phyloP scores from a whole-genome alignment of 1,284 basidiomycete species.

The Cryptococcus floricola region DNA sequence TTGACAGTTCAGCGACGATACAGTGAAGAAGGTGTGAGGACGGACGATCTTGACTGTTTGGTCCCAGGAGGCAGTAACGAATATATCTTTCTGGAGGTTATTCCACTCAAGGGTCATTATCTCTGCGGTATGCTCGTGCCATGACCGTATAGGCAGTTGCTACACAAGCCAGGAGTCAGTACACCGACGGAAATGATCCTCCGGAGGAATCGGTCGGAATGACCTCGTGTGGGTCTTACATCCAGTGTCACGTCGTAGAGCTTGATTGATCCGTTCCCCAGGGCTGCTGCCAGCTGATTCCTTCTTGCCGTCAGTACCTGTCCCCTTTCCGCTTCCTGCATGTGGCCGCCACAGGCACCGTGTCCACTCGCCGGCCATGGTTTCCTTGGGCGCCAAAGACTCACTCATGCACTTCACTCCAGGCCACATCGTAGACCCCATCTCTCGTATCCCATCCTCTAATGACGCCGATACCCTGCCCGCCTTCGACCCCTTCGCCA shows the following conservation, averaged over 20 bases:
- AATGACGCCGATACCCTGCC: slow-evolving; percentile 55
- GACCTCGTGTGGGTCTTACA: slow-evolving; percentile 53
- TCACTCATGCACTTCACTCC: slow-evolving; percentile 88
- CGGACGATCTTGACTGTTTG: slow-evolving; percentile 80
- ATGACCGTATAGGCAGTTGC: slow-evolving; percentile 69
- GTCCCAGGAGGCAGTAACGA: slow-evolving; percentile 89
- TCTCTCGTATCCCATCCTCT: slow-evolving; percentile 91
- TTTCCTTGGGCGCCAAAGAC: slow-evolving; percentile 19
- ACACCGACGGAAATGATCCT: background rate
- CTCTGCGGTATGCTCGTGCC: slow-evolving; percentile 91
- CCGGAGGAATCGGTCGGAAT: background rate
- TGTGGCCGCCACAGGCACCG: background rate
- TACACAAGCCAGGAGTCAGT: slow-evolving; percentile 6
- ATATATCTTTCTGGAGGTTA: slow-evolving; percentile 85
- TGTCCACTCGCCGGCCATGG: slow-evolving; percentile 32
- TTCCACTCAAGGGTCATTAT: slow-evolving; percentile 97
- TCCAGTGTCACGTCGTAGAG: slow-evolving; percentile 88
- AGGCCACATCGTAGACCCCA: slow-evolving; percentile 84
- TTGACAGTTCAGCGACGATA: background rate
- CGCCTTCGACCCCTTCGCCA: slow-evolving; percentile 44
- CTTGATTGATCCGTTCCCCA: slow-evolving; percentile 86
- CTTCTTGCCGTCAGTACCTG: slow-evolving; percentile 3
- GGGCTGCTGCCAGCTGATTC: slow-evolving; percentile 79
- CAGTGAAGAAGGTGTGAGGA: slow-evolving; percentile 12
- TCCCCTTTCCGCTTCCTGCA: background rate